Base-by-base conservation (phyloP, 257 asterid genomes). In the Solanum chmielewskii region DNA sequence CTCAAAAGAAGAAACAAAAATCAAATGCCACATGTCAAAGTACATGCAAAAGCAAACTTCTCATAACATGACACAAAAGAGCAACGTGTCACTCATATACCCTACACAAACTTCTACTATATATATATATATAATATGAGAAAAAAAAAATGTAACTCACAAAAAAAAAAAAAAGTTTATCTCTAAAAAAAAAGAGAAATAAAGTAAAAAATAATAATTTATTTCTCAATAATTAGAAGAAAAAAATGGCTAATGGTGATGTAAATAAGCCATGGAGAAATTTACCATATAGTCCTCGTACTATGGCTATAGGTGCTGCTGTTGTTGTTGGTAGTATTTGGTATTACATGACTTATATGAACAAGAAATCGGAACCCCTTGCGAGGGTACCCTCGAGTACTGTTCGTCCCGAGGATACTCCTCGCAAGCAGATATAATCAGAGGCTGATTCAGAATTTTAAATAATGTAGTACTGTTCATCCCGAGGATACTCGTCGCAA, bases 391-490 rank as follows among this genome's bases (percentile, higher is more conserved):
- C 85, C 85, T 12, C 90, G 45, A 95, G 94, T 11, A 74, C 87
- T 4, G 93, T 91, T 2, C 70, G 86, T 4, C 91, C 93, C 0
- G 91, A 91, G 68, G 92, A 94, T 10, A 94, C 96, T 16, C 89
- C 98, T 44, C 92, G 94, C 42, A 93, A 92, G 49, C 93, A 56
- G 66, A 56, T 18, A 2, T 52, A 91, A 90, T 20, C 6, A 47
- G 25, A 81, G 10, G 14, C 0, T 45, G 4, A 49, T 49, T 71
- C 4, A 33, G 47, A 20, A 71, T 33, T 71, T 71, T 35, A 56
- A 52, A 56, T 56, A 18, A 18, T 56, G 64, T 4, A 31, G 33
- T 2, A 31, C 3, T 2, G 31, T 31, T 33, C 6, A 3, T 33
- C 1, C 37, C 37, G 5, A 4, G 37, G 6, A 4, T 33, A 33